These are phyloP conservation scores for Pinus tabuliformis DNA, from an alignment of 75 land plant genomes.

Conservation along the genomic window DNA sequence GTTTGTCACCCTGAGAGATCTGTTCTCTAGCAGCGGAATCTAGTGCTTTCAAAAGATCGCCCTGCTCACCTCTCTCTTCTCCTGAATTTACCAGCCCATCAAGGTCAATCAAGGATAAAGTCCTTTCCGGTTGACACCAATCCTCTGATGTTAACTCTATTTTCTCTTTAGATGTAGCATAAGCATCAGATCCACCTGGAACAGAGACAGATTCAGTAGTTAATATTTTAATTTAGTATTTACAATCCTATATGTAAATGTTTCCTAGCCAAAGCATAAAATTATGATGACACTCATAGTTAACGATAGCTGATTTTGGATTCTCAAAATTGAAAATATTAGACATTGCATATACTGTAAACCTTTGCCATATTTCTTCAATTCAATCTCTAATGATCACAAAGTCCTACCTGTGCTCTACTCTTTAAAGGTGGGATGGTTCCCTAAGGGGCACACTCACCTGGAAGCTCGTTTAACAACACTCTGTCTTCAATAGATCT, in stretches of 20 bases:
- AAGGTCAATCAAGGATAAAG: background rate
- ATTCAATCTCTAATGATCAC: background rate
- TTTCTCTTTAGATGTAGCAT: background rate
- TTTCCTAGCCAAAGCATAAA: background rate
- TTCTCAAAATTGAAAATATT: background rate
- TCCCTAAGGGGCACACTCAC: background rate
- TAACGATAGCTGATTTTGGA: background rate
- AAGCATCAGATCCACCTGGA: background rate
- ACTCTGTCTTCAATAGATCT: too few species aligned
- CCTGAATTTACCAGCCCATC: constrained; percentile 5
- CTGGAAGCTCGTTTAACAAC: too few species aligned
- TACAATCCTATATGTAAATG: background rate
- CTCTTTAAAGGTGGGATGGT: background rate
- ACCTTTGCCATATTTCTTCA: background rate
- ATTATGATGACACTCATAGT: background rate
- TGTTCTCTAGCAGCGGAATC: background rate
- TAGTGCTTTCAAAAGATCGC: background rate
- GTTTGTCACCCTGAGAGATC: constrained; percentile 9
- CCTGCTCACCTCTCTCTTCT: background rate
- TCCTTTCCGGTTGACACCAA: constrained; percentile 1
- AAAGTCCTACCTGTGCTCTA: background rate
- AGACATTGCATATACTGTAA: background rate
- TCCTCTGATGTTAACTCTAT: constrained; percentile 6
- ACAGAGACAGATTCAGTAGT: background rate
- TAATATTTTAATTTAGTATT: background rate